A percentile compares a stretch with the other conserved stretches of the same genome.
Evolutionary conservation across 805 yeast species (phyloP).

Genomic region (Cyberlindnera amylophila): DNA sequence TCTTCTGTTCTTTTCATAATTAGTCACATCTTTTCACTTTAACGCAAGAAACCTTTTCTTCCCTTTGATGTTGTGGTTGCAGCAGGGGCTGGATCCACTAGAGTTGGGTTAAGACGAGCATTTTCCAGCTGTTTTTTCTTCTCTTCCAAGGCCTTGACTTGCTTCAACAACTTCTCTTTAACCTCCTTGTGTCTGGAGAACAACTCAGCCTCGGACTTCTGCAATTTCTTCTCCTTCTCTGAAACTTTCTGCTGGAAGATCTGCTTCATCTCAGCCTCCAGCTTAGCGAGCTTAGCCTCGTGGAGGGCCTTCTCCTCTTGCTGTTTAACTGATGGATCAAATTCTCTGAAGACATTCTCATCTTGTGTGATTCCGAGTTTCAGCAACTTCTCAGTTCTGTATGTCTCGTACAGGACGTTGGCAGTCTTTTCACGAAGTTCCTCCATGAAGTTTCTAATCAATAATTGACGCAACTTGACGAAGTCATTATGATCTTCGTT

Average conservation of each 20-base stretch:
- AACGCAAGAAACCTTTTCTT: constrained; percentile 80
- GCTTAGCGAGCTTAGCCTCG: constrained; percentile 87
- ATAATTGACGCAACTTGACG: constrained; percentile 79
- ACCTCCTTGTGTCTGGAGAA: constrained; percentile 94
- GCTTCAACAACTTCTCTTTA: constrained; percentile 89
- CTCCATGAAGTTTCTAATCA: constrained; percentile 87
- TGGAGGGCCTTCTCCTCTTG: constrained; percentile 92
- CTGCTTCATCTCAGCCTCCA: constrained; percentile 95
- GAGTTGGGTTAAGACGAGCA: constrained; percentile 43
- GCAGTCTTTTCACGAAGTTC: constrained; percentile 87
- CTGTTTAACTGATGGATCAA: constrained; percentile 87
- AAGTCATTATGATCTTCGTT: constrained; percentile 93
- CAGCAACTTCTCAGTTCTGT: constrained; percentile 77
- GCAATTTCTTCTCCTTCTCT: constrained; percentile 95
- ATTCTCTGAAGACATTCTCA: constrained; percentile 86
- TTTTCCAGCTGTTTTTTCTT: constrained; percentile 79
- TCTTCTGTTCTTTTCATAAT: background rate
- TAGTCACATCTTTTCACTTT: too few species aligned
- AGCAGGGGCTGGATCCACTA: constrained; percentile 28
- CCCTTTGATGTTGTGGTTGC: constrained; percentile 50
- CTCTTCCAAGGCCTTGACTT: constrained; percentile 85
- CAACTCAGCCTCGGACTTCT: constrained; percentile 93
- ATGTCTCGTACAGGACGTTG: constrained; percentile 75
- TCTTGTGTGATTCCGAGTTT: constrained; percentile 91
- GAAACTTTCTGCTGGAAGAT: constrained; percentile 95